phyloP scores from a whole-genome alignment of 495 filamentous ascomycete genomes.

The Daldinia loculata region DNA sequence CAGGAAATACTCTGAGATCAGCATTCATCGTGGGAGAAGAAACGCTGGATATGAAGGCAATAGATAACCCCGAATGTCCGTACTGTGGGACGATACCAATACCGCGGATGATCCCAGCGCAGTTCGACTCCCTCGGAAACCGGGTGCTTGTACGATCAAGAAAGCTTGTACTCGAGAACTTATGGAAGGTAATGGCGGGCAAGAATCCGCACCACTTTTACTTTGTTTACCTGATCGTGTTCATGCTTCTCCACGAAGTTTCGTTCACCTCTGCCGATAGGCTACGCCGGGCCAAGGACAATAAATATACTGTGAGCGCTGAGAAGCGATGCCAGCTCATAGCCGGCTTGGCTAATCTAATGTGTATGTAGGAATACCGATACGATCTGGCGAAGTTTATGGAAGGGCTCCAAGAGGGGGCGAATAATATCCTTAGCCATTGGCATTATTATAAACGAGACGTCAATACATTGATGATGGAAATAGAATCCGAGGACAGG shows the following conservation, averaged over 20 bases:
- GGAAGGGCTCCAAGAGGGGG: slow-evolving; percentile 44
- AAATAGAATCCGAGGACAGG: slow-evolving; percentile 20
- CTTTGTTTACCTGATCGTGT: slow-evolving; percentile 52
- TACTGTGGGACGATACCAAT: slow-evolving; percentile 42
- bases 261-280: slow-evolving; percentile 44
- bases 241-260: slow-evolving; percentile 50
- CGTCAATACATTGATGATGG: slow-evolving; percentile 24
- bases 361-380: slow-evolving; percentile 1
- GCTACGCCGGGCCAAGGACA: slow-evolving; percentile 42
- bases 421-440: slow-evolving; percentile 47
- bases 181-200: slow-evolving; percentile 47
- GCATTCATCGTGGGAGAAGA: slow-evolving; percentile 50
- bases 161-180: slow-evolving; percentile 41
- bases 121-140: slow-evolving; percentile 58
- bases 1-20: slow-evolving; percentile 50
- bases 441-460: slow-evolving; percentile 51
- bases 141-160: slow-evolving; percentile 47
- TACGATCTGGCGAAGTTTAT: slow-evolving; percentile 46
- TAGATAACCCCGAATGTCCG: slow-evolving; percentile 28
- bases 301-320: slow-evolving; percentile 33
- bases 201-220: slow-evolving; percentile 49
- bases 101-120: slow-evolving; percentile 58
- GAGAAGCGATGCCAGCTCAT: background rate
- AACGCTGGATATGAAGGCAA: slow-evolving; percentile 44
- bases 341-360: background rate